phyloP scores from a whole-genome alignment of 108 stramenopile species.

The Fragilariopsis cylindrus region DNA sequence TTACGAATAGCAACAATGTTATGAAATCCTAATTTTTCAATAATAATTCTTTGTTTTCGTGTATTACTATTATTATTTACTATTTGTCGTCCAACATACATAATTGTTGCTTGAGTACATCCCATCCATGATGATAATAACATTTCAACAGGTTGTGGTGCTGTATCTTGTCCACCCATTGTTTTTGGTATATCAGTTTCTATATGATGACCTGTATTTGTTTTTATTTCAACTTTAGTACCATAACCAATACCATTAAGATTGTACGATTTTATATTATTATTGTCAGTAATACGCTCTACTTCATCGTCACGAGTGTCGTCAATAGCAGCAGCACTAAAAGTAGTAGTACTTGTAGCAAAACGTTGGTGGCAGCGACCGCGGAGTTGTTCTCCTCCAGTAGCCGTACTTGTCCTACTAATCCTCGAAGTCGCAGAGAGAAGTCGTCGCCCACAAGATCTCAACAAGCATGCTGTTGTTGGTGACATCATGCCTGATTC shows the following conservation, averaged over 20 bases:
- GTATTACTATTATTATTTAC: not conserved
- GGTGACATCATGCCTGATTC: too few species aligned
- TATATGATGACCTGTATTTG: constrained; percentile 63
- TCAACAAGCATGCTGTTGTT: too few species aligned
- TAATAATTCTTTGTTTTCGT: constrained; percentile 38
- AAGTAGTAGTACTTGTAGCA: too few species aligned
- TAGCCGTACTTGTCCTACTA: too few species aligned
- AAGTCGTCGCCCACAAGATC: too few species aligned
- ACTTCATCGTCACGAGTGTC: too few species aligned
- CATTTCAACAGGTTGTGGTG: constrained; percentile 80
- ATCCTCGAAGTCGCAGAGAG: too few species aligned
- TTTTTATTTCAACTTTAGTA: constrained; percentile 42
- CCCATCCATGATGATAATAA: constrained; percentile 74
- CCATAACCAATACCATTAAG: constrained; percentile 47
- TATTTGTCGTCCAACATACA: constrained; percentile 75
- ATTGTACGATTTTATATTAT: constrained; percentile 34
- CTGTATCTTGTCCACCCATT: constrained; percentile 71
- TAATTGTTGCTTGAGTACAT: constrained; percentile 82
- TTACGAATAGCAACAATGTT: constrained; percentile 58
- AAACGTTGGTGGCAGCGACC: too few species aligned
- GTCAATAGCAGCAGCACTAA: too few species aligned
- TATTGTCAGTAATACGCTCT: not conserved
- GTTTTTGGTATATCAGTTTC: constrained; percentile 70
- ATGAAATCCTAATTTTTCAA: constrained; percentile 60
- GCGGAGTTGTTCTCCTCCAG: too few species aligned